These are phyloP conservation scores for Podospora anserina DNA, from an alignment of 495 filamentous ascomycete species.

Conservation along the genomic window DNA sequence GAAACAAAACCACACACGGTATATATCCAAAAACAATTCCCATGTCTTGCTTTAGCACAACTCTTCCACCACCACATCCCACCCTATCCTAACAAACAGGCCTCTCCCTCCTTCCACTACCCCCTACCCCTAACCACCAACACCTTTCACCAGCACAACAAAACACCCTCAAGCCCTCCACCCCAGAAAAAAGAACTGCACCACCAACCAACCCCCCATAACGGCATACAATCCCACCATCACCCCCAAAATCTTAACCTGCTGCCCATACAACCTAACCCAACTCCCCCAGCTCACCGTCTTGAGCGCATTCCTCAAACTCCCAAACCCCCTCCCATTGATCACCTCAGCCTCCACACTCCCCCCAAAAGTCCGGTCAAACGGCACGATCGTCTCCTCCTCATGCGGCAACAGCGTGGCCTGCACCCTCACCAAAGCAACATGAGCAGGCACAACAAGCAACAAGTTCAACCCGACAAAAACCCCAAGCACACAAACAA, in stretches of 20 bases:
- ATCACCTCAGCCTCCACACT: conserved; percentile 56
- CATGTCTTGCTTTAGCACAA: too few relatives aligned
- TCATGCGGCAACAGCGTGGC: conserved; percentile 50
- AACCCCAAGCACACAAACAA: conserved; percentile 28
- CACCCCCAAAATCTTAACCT: conserved; percentile 56
- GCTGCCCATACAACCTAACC: conserved; percentile 63
- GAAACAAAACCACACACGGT: too few relatives aligned
- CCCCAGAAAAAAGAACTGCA: conserved; percentile 9
- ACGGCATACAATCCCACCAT: conserved; percentile 46
- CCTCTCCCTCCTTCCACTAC: too few relatives aligned
- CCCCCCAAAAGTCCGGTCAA: conserved; percentile 50
- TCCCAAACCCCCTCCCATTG: conserved; percentile 64
- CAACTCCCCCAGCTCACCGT: conserved; percentile 65
- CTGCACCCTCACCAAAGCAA: conserved; percentile 47
- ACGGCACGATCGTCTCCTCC: conserved; percentile 48
- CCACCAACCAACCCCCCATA: conserved; percentile 39
- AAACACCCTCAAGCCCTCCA: background rate
- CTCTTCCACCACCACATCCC: too few relatives aligned
- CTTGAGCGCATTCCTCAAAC: conserved; percentile 67
- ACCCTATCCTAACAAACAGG: too few relatives aligned
- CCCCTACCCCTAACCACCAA: too few relatives aligned
- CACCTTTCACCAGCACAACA: too few relatives aligned
- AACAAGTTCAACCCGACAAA: conserved; percentile 30
- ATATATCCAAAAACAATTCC: too few relatives aligned
- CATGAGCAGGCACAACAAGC: conserved; percentile 41